Percentiles rank a stretch among this genome's conserved stretches.
These are phyloP conservation scores for Gaillardinia entomophila DNA, from an alignment of 805 yeast genomes.

Conservation along the genomic window DNA sequence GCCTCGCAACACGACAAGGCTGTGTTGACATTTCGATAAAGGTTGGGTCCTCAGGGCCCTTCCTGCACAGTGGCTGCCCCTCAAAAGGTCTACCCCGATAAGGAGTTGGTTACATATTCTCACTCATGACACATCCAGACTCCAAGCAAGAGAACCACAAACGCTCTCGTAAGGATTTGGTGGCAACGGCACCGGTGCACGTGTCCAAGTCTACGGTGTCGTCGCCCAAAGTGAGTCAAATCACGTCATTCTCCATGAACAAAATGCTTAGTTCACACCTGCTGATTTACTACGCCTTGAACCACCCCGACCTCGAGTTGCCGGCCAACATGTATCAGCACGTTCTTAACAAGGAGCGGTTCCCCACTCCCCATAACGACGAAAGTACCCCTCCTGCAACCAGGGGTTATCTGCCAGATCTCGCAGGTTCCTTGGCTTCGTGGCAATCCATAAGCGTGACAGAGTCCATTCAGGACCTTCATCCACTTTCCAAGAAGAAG, in stretches of 20 bases:
- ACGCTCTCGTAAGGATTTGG: neutral
- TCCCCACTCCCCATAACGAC: neutral
- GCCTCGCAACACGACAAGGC: too few relatives aligned
- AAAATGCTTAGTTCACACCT: constrained; percentile 31
- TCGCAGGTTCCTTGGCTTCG: constrained; percentile 11
- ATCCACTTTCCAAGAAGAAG: neutral
- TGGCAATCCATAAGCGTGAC: constrained; percentile 26
- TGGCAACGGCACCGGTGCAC: neutral
- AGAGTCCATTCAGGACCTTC: constrained; percentile 11
- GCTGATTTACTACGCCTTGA: constrained; percentile 33
- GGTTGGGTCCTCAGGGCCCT: too few relatives aligned
- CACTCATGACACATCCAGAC: too few relatives aligned
- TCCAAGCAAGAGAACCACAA: neutral
- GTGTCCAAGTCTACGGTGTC: neutral
- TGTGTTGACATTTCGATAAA: too few relatives aligned
- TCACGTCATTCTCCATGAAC: constrained; percentile 5
- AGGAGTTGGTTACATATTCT: too few relatives aligned
- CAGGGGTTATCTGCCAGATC: constrained; percentile 4
- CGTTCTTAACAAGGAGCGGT: neutral
- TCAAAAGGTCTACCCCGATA: too few relatives aligned
- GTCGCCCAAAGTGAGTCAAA: neutral
- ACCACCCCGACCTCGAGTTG: constrained; percentile 36
- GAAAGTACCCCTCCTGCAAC: neutral
- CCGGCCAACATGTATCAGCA: constrained; percentile 3
- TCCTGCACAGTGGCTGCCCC: too few relatives aligned